phyloP scores from a whole-genome alignment of 1,139 yeast genomes.

The Nakaseomyces bracarensis region DNA sequence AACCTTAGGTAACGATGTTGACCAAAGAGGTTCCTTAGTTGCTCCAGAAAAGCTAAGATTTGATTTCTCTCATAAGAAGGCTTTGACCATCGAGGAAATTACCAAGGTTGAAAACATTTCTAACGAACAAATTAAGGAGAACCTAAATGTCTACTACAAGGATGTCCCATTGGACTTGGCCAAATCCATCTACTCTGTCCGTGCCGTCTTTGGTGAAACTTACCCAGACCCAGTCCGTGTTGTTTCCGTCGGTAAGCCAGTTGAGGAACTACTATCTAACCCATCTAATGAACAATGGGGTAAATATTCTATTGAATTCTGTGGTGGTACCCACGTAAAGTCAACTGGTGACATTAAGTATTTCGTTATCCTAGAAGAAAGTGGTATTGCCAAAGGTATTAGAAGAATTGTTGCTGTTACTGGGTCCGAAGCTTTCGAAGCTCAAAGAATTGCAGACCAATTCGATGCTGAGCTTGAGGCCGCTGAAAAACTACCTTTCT shows the following conservation, averaged over 20 bases:
- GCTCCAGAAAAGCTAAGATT: constrained; percentile 92
- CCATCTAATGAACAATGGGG: constrained; percentile 72
- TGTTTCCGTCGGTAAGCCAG: constrained; percentile 87
- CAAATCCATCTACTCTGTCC: constrained; percentile 66
- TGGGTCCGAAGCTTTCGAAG: constrained; percentile 82
- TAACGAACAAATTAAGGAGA: constrained; percentile 61
- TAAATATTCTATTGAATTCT: constrained; percentile 78
- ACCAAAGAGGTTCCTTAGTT: constrained; percentile 95
- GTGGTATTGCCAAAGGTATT: constrained; percentile 97
- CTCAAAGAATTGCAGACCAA: constrained; percentile 72
- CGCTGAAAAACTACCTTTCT: constrained; percentile 52
- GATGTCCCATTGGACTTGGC: constrained; percentile 74
- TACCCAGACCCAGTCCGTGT: constrained; percentile 99
- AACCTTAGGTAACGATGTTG: constrained; percentile 79
- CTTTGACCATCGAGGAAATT: constrained; percentile 61
- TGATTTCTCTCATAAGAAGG: constrained; percentile 90
- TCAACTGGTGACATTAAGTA: constrained; percentile 91
- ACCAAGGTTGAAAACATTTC: constrained; percentile 66
- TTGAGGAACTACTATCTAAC: constrained; percentile 64
- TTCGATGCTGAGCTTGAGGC: constrained; percentile 53
- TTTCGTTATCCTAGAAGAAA: constrained; percentile 81
- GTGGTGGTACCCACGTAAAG: constrained; percentile 97
- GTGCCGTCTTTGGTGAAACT: constrained; percentile 98
- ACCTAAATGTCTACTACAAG: constrained; percentile 66
- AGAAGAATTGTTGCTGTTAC: constrained; percentile 97